Percentiles rank a stretch among this genome's conserved stretches.
phyloP scores from a whole-genome alignment of 2,329 filamentous ascomycete species.

The Sphaerulina populicola region DNA sequence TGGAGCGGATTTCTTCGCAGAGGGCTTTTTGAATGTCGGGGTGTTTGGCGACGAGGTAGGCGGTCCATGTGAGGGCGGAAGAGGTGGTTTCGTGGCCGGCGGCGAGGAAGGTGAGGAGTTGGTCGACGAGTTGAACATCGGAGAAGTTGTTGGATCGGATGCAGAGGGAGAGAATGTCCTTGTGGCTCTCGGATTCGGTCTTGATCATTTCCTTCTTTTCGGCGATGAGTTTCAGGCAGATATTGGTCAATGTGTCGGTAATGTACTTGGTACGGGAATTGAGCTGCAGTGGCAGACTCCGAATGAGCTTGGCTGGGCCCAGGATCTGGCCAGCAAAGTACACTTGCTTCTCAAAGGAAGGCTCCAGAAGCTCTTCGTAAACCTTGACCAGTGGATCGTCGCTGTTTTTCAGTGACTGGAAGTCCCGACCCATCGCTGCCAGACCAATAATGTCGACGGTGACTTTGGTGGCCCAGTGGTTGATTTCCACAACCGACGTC shows the following conservation, averaged over 20 bases:
- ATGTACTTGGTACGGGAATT: slow-evolving; percentile 31
- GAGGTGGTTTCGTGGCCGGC: slow-evolving; percentile 69
- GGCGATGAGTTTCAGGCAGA: slow-evolving; percentile 42
- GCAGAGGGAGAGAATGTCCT: slow-evolving; percentile 43
- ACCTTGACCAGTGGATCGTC: slow-evolving; percentile 38
- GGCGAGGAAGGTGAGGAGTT: slow-evolving; percentile 50
- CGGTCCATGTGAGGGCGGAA: slow-evolving; percentile 64
- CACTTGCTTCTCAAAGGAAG: slow-evolving; percentile 41
- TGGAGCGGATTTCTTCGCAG: slow-evolving; percentile 57
- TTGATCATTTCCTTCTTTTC: slow-evolving; percentile 41
- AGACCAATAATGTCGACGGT: slow-evolving; percentile 43
- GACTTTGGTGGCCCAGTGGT: slow-evolving; percentile 39
- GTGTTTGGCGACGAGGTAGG: slow-evolving; percentile 60
- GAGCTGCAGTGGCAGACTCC: slow-evolving; percentile 42
- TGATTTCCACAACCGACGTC: slow-evolving; percentile 34
- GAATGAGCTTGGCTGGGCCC: slow-evolving; percentile 34
- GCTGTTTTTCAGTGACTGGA: slow-evolving; percentile 35
- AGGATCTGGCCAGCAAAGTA: slow-evolving; percentile 38
- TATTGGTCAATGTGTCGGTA: slow-evolving; percentile 33
- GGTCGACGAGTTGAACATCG: slow-evolving; percentile 46
- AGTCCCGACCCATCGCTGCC: slow-evolving; percentile 40
- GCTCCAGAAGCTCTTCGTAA: slow-evolving; percentile 41
- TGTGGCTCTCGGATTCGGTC: slow-evolving; percentile 26
- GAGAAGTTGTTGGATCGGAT: slow-evolving; percentile 48
- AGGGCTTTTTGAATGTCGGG: slow-evolving; percentile 58